Conservation (phyloP, 306 rosid genomes). For the Citrullus amarus region DNA sequence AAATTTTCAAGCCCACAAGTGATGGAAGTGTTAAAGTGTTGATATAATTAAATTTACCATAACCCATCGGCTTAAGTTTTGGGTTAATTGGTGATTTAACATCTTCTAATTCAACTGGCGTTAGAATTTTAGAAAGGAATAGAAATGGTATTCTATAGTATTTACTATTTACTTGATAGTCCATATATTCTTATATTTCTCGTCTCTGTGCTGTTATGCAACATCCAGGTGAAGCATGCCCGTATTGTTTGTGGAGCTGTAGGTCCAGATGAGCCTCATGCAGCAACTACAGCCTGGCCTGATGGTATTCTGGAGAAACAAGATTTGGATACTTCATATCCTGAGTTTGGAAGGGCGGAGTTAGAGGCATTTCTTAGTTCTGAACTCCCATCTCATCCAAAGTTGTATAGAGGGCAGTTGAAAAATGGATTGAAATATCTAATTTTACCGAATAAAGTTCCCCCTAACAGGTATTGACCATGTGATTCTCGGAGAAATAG, state of each 20-base stretch:
- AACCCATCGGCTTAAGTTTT: too few relatives aligned
- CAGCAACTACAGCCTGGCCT: conserved; percentile 75
- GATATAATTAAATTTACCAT: too few relatives aligned
- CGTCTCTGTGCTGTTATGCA: neutral
- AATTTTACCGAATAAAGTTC: conserved; percentile 85
- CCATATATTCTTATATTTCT: neutral
- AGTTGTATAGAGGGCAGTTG: conserved; percentile 69
- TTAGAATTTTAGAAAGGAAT: neutral
- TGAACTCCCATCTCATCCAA: conserved; percentile 81
- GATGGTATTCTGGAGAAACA: conserved; percentile 61
- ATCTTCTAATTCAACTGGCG: neutral
- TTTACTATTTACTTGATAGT: neutral
- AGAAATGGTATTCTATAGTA: neutral
- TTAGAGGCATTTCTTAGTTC: conserved; percentile 52
- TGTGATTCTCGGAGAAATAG: neutral
- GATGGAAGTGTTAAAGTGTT: too few relatives aligned
- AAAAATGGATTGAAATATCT: conserved; percentile 78
- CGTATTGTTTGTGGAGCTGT: conserved; percentile 51
- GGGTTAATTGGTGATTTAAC: too few relatives aligned
- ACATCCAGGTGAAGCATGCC: conserved; percentile 27
- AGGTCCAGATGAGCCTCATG: conserved; percentile 97
- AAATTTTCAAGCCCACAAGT: too few relatives aligned
- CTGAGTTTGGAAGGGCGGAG: conserved; percentile 34
- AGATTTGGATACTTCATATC: conserved; percentile 34
- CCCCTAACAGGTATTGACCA: conserved; percentile 58